Percentiles rank a stretch among this genome's conserved stretches.
Evolutionary conservation across 805 yeast genomes (phyloP).

Genomic region (Teunomyces barrocoloradensis): DNA sequence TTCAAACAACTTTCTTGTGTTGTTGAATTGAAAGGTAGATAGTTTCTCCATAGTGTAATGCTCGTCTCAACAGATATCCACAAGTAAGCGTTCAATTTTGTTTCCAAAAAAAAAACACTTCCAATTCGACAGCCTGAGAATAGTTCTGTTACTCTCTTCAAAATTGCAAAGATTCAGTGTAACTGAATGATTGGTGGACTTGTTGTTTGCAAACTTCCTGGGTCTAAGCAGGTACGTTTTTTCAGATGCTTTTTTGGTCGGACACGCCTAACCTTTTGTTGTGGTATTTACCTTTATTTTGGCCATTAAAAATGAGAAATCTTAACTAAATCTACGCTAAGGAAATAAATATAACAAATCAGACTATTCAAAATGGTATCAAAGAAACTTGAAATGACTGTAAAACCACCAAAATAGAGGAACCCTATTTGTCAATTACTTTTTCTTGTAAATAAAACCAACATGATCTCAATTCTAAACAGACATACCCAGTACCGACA

Average conservation of each 20-base stretch:
- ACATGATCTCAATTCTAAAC: neutral
- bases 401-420: neutral
- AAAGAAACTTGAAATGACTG: neutral
- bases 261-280: neutral
- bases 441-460: neutral
- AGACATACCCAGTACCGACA: constrained; percentile 2
- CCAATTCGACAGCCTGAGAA: neutral
- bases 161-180: neutral
- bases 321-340: constrained; percentile 1
- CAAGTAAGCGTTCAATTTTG: neutral
- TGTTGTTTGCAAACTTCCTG: neutral
- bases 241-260: neutral
- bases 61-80: neutral
- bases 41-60: constrained; percentile 33
- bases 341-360: neutral
- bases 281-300: neutral
- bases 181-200: neutral
- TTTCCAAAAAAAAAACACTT: neutral
- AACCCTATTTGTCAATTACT: neutral
- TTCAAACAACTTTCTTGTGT: constrained; percentile 29
- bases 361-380: neutral
- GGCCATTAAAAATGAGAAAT: neutral
- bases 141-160: neutral
- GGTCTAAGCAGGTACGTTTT: neutral
- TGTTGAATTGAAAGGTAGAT: constrained; percentile 34